A percentile compares a stretch with the other conserved stretches of the same genome.
phyloP scores from a whole-genome alignment of 1,139 yeast species.

The Casaregolazyma suthepensis region DNA sequence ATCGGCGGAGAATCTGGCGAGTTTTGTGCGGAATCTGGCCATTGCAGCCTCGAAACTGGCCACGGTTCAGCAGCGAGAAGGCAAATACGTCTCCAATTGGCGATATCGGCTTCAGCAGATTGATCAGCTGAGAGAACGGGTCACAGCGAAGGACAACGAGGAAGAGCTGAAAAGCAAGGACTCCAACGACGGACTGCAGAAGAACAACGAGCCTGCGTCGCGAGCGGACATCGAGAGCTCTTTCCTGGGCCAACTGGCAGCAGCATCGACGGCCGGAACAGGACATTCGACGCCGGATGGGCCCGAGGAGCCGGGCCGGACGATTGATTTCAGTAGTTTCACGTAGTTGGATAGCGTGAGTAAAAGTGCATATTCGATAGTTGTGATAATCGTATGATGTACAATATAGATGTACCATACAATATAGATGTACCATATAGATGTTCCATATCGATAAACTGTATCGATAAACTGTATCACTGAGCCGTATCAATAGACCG shows the following conservation, averaged over 20 bases:
- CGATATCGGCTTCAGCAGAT: conserved; percentile 58
- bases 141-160: conserved; percentile 24
- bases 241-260: conserved; percentile 25
- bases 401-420: no score
- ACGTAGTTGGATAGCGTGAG: neutral
- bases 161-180: conserved; percentile 14
- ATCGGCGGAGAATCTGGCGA: conserved; percentile 52
- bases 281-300: conserved; percentile 11
- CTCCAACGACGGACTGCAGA: conserved; percentile 14
- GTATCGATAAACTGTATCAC: no score
- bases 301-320: neutral
- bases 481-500: no score
- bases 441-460: no score
- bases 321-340: conserved; percentile 14
- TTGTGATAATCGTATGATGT: no score
- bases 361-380: no score
- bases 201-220: conserved; percentile 19
- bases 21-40: conserved; percentile 61
- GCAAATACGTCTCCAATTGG: conserved; percentile 58
- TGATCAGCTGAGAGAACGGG: conserved; percentile 42
- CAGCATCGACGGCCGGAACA: conserved; percentile 5
- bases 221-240: conserved; percentile 19
- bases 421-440: no score
- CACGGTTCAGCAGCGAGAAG: conserved; percentile 60
- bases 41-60: conserved; percentile 69